Conservation (phyloP, 2,329 filamentous ascomycete genomes). For the Neoscytalidium dimidiatum region DNA sequence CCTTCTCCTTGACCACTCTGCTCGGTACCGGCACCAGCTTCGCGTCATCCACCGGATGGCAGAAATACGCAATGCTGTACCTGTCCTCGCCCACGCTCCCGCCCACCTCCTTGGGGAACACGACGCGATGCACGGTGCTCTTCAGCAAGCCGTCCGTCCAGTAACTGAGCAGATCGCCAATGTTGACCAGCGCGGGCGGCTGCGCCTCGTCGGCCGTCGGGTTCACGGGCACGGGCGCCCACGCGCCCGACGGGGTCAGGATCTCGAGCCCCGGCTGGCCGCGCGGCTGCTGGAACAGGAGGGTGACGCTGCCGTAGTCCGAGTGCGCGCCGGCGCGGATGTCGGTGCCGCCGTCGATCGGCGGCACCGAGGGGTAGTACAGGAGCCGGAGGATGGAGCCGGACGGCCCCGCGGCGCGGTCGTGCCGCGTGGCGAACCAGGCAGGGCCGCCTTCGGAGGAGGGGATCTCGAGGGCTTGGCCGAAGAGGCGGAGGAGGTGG, state of each 20-base stretch:
- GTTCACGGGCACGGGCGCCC: conserved; percentile 47
- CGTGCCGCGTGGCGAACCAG: conserved; percentile 66
- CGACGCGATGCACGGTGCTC: conserved; percentile 85
- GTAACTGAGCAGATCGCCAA: conserved; percentile 74
- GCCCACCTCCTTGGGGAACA: conserved; percentile 59
- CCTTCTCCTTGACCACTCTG: conserved; percentile 42
- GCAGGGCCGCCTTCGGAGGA: conserved; percentile 37
- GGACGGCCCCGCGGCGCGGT: conserved; percentile 50
- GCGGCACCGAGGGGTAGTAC: conserved; percentile 48
- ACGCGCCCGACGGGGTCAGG: conserved; percentile 56
- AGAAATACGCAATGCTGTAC: conserved; percentile 65
- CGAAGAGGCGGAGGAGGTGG: conserved; percentile 74
- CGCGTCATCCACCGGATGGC: conserved; percentile 60
- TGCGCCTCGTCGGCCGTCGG: conserved; percentile 56
- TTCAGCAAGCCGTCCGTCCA: conserved; percentile 90
- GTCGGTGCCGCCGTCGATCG: conserved; percentile 56
- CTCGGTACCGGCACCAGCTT: conserved; percentile 59
- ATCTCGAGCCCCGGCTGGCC: conserved; percentile 89
- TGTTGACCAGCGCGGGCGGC: conserved; percentile 71
- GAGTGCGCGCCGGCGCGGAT: conserved; percentile 86
- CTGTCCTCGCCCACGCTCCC: conserved; percentile 42
- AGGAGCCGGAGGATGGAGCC: conserved; percentile 59
- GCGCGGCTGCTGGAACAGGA: conserved; percentile 75
- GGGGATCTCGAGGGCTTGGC: conserved; percentile 67
- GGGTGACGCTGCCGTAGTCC: conserved; percentile 72